Evolutionary conservation across 2,329 filamentous ascomycete genomes (phyloP).

Genomic region (Cladosporium oxysporum): DNA sequence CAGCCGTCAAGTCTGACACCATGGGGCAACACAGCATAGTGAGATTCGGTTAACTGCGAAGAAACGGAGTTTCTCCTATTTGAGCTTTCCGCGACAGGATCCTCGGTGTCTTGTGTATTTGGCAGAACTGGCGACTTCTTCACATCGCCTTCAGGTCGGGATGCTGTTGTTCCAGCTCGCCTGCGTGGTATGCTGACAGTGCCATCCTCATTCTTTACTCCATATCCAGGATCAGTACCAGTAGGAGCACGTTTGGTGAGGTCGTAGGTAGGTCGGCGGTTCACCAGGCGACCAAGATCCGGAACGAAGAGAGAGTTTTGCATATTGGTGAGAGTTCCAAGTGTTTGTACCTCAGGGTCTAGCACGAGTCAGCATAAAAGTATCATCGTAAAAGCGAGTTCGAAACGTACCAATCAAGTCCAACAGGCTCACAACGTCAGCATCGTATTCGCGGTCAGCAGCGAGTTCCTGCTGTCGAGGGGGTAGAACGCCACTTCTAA

Average conservation of each 20-base stretch:
- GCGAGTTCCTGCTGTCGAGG: constrained; percentile 15
- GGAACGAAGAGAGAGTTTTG: constrained; percentile 88
- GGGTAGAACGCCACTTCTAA: constrained; percentile 19
- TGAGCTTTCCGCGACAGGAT: not conserved
- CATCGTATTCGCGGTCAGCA: constrained; percentile 54
- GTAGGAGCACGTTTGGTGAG: constrained; percentile 56
- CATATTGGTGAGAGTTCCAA: constrained; percentile 83
- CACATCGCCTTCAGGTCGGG: not conserved
- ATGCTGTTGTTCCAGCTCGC: constrained; percentile 13
- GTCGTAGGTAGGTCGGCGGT: constrained; percentile 76
- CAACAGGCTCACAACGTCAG: constrained; percentile 65
- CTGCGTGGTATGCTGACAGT: constrained; percentile 7
- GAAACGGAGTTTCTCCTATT: constrained; percentile 56
- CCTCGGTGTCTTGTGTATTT: not conserved
- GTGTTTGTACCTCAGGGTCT: constrained; percentile 82
- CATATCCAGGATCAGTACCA: constrained; percentile 31
- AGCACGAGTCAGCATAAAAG: constrained; percentile 30
- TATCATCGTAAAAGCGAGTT: not conserved
- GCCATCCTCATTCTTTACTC: constrained; percentile 1
- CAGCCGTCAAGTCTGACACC: constrained; percentile 72
- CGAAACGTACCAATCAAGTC: constrained; percentile 64
- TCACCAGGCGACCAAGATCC: constrained; percentile 72
- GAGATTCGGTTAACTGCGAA: constrained; percentile 67
- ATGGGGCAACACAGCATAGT: constrained; percentile 78
- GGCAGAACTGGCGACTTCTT: not conserved